Base-by-base conservation (phyloP, 306 rosid species). In the barrel medic (Medicago truncatula) region DNA sequence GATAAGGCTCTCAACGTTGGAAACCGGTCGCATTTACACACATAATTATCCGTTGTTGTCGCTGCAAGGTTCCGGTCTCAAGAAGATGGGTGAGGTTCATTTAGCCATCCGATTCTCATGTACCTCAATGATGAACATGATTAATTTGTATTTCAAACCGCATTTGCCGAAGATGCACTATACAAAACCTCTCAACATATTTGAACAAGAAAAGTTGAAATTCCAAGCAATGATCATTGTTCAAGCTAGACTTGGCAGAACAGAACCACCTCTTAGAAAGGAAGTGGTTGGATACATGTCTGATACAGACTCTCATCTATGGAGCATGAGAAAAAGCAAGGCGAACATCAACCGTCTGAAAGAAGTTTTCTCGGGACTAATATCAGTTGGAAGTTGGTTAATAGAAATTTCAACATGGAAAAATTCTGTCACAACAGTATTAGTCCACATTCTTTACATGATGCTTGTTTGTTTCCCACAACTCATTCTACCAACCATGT, bases 311-410 rank as follows among this genome's bases (percentile, higher is more conserved):
- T 83, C 98, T 75, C 97, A 96, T 80, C 83, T 89, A 15, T 96
- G 96, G 96, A 92, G 99, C 85, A 92, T 89, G 97, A 84, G 99
- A 68, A 89, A 96, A 1, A 96, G 98, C 92, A 96, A 96, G 87
- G 99, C 99, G 0, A 96, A 96, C 85, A 89, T 96, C 77, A 84
- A 80, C 82, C 86, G 97, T 39, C 52, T 96, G 12, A 84, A 78
- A 84, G 4, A 80, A 0, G 87, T 96, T 20, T 88, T 90, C 43
- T 81, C 89, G 0, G 93, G 97, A 43, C 13, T 96, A 28, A 0
- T 81, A 4, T 71, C 85, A 0, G 47, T 89, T 8, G 96, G 85
- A 74, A 84, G 53, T 50, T 92, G 99, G 99, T 78, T 96, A 9
- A 93, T 93, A 43, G 93, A 89, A 76, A 89, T 96, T 21, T 87